phyloP scores from a whole-genome alignment of 345 rosid genomes.

The sweet orange (Citrus sinensis) region DVS_A1.0 CM039161.1:20407001-20407500 shows the following conservation, averaged over 20 bases:
- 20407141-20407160: slow-evolving; percentile 67
- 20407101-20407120: slow-evolving; percentile 84
- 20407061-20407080: slow-evolving; percentile 75
- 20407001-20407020: slow-evolving; percentile 86
- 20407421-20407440: slow-evolving; percentile 63
- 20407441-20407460: slow-evolving; percentile 57
- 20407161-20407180: slow-evolving; percentile 78
- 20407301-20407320: slow-evolving; percentile 88
- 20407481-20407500: slow-evolving; percentile 90
- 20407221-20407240: slow-evolving; percentile 9
- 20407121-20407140: slow-evolving; percentile 83
- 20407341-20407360: slow-evolving; percentile 63
- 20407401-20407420: slow-evolving; percentile 85
- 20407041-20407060: slow-evolving; percentile 60
- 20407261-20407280: slow-evolving; percentile 49
- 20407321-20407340: slow-evolving; percentile 62
- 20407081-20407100: slow-evolving; percentile 68
- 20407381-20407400: slow-evolving; percentile 79
- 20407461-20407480: slow-evolving; percentile 62
- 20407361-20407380: slow-evolving; percentile 70
- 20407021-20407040: slow-evolving; percentile 84
- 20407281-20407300: slow-evolving; percentile 78
- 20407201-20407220: slow-evolving; percentile 22
- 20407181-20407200: slow-evolving; percentile 58
- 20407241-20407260: slow-evolving; percentile 13